Base-by-base conservation (phyloP, 768 basidiomycete genomes). In the Astraeus odoratus region DNA sequence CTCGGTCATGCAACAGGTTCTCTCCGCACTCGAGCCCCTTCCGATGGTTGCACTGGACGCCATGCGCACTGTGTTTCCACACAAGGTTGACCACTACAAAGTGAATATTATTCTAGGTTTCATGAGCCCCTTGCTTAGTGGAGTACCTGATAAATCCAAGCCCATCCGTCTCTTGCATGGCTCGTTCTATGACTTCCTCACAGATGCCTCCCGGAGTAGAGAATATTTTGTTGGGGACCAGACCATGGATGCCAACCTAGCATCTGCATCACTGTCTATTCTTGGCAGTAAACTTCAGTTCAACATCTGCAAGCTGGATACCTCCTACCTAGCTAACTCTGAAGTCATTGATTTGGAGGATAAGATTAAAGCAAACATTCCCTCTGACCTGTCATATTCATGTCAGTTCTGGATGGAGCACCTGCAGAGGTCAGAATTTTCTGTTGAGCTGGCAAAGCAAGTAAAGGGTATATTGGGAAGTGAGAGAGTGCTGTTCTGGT, bases 261-360 rank as follows among this genome's bases (percentile, higher is more conserved):
- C 57, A 4, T 26, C 44, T 12, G 47, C 53, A 9, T 60, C 53
- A 9, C 40, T 70, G 6, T 26, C 39, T 2, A 43, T 61, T 10
- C 63, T 69, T 66, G 46, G 57, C 9, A 25, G 44, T 23, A 41
- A 47, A 5, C 57, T 70, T 6, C 46, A 46, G 39, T 70, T 71
- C 52, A 67, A 70, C 41, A 67, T 70, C 22, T 65, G 60, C 47
- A 22, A 57, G 8, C 43, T 70, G 6, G 50, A 55, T 19, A 58
- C 53, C 9, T 68, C 67, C 3, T 57, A 61, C 43, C 20, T 58
- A 4, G 48, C 23, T 8, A 66, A 70, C 46, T 23, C 37, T 13
- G 56, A 67, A 16, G 44, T 66, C n/a, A 13, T 5, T 1, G 48
- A 15, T 25, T 20, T 37, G 6, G 6, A 3, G 29, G 48, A 19